Conservation (phyloP, 352 stramenopile genomes). For the Phytophthora lateralis region DNA sequence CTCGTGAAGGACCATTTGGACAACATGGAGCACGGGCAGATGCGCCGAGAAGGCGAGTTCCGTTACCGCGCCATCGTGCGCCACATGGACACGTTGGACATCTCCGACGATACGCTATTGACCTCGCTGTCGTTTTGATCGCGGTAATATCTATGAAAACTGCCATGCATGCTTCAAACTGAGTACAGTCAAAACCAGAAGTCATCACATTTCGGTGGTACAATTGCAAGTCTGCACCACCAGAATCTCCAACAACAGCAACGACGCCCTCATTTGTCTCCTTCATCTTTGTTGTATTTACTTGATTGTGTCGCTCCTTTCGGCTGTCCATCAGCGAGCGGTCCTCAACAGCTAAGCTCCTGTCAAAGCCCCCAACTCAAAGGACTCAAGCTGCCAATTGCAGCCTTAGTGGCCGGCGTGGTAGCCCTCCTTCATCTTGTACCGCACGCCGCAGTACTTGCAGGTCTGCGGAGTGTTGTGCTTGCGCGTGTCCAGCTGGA, state of each 20-base stretch:
- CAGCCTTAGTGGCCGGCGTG: constrained; percentile 63
- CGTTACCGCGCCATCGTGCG: constrained; percentile 87
- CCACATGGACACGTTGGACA: constrained; percentile 64
- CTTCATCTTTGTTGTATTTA: constrained; percentile 30
- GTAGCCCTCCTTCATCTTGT: constrained; percentile 83
- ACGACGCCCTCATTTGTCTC: constrained; percentile 3
- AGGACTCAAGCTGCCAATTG: background rate
- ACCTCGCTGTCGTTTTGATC: constrained; percentile 26
- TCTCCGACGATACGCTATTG: constrained; percentile 28
- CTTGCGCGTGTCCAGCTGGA: constrained; percentile 89
- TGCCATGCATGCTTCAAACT: background rate
- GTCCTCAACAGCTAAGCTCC: background rate
- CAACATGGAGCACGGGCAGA: constrained; percentile 82
- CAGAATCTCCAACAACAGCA: constrained; percentile 4
- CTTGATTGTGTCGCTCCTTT: constrained; percentile 15
- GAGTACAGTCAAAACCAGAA: background rate
- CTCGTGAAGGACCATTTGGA: constrained; percentile 94
- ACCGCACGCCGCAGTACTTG: constrained; percentile 94
- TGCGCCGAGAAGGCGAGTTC: constrained; percentile 75
- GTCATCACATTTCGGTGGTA: constrained; percentile 6
- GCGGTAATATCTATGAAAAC: constrained; percentile 23
- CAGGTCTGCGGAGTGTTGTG: constrained; percentile 77
- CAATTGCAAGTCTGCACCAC: constrained; percentile 1
- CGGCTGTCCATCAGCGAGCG: too few relatives aligned
- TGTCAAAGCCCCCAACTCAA: background rate